Evolutionary conservation across 176 grass and related monocot species (phyloP).

Genomic region (Phoenix dactylifera): DNA sequence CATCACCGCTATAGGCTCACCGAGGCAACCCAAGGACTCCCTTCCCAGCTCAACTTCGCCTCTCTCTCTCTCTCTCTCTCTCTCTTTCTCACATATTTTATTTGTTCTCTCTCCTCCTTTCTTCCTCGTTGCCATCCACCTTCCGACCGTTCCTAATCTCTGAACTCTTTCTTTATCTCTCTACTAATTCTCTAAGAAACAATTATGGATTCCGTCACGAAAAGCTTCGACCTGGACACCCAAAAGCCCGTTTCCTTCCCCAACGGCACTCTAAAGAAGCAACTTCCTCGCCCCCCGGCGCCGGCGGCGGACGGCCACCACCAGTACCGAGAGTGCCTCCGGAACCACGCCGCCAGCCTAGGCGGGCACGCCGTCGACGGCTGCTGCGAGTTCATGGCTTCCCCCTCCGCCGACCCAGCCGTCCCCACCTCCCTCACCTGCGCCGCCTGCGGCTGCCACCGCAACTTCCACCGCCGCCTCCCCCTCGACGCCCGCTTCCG

Average conservation of each 20-base stretch:
- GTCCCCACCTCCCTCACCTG: conserved; percentile 61
- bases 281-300: conserved; percentile 16
- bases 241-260: conserved; percentile 36
- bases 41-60: too few species aligned
- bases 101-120: too few species aligned
- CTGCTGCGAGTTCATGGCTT: conserved; percentile 89
- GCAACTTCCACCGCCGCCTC: conserved; percentile 89
- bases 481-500: conserved; percentile 1
- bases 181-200: too few species aligned
- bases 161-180: neutral
- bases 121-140: too few species aligned
- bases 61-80: too few species aligned
- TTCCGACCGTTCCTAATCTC: too few species aligned
- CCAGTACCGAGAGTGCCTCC: conserved; percentile 78
- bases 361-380: conserved; percentile 86
- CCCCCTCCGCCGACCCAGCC: conserved; percentile 30
- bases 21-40: too few species aligned
- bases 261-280: conserved; percentile 67
- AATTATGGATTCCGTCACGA: conserved; percentile 3
- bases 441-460: conserved; percentile 90
- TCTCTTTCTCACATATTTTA: too few species aligned
- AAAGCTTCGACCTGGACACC: conserved; percentile 23
- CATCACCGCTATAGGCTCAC: too few species aligned
- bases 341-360: conserved; percentile 88
- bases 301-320: conserved; percentile 1